Evolutionary conservation across 352 stramenopile genomes (phyloP).

Genomic region (Plasmopara halstedii): DNA sequence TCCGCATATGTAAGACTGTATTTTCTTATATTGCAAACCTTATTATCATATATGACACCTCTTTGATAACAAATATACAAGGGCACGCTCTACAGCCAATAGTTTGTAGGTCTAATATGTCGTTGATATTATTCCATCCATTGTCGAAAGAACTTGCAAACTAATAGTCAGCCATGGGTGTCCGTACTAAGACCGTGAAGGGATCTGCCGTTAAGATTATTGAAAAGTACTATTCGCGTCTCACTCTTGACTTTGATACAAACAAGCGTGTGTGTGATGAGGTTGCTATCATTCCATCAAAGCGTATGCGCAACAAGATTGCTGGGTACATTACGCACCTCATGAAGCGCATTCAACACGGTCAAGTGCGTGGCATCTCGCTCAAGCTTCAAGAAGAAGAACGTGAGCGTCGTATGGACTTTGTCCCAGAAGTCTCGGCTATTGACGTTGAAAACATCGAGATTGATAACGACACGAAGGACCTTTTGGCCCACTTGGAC

Average conservation of each 20-base stretch:
- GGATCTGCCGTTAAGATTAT: conserved; percentile 99
- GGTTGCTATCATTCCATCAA: conserved; percentile 98
- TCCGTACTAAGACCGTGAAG: conserved; percentile 99
- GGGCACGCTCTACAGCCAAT: not conserved
- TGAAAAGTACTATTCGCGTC: conserved; percentile 99
- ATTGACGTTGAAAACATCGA: conserved; percentile 92
- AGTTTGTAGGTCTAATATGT: not conserved
- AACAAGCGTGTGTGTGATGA: conserved; percentile 98
- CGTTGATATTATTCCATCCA: not conserved
- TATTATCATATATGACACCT: no score
- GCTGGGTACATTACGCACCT: conserved; percentile 99
- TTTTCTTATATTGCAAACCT: no score
- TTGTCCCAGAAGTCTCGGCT: conserved; percentile 97
- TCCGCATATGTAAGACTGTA: conserved; percentile 20
- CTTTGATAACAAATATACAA: no score
- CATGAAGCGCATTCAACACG: conserved; percentile 99
- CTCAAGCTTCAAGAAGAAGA: conserved; percentile 99
- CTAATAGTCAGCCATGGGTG: conserved; percentile 86
- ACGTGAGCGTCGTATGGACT: conserved; percentile 98
- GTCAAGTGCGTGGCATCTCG: conserved; percentile 98
- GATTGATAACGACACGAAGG: conserved; percentile 98
- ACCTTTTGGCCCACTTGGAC: conserved; percentile 95
- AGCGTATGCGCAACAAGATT: conserved; percentile 99
- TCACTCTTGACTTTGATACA: conserved; percentile 99
- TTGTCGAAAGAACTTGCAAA: conserved; percentile 25